Conservation (phyloP, 345 rosid genomes). For the Dimocarpus longan region DNA sequence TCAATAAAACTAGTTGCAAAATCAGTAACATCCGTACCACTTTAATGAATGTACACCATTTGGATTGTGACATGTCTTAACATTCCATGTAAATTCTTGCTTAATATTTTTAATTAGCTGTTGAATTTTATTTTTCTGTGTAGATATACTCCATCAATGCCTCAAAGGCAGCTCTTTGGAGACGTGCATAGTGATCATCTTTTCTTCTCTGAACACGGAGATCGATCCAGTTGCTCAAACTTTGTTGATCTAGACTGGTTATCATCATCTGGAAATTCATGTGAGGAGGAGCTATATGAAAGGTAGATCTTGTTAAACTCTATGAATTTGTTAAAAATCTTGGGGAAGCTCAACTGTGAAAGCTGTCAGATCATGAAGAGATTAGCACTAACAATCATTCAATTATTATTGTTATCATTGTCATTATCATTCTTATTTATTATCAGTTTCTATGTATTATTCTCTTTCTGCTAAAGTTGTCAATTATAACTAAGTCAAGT, state of each 20-base stretch:
- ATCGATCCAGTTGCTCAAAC: slow-evolving; percentile 71
- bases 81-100: background rate
- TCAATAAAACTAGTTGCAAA: background rate
- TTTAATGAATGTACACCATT: slow-evolving; percentile 4
- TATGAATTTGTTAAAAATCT: background rate
- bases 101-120: slow-evolving; percentile 17
- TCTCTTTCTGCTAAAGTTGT: background rate
- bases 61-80: background rate
- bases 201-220: slow-evolving; percentile 69
- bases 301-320: slow-evolving; percentile 54
- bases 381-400: background rate
- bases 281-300: slow-evolving; percentile 79
- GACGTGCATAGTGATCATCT: slow-evolving; percentile 55
- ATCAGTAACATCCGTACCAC: slow-evolving; percentile 5
- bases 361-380: background rate
- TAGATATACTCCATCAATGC: slow-evolving; percentile 82
- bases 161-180: slow-evolving; percentile 76
- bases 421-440: background rate
- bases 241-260: slow-evolving; percentile 94
- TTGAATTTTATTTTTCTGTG: slow-evolving; percentile 13
- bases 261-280: slow-evolving; percentile 89
- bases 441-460: background rate
- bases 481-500: background rate
- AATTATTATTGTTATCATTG: background rate
- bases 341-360: slow-evolving; percentile 12